Conservation (phyloP, 768 basidiomycete genomes). For the Leccinum arenicola region DNA sequence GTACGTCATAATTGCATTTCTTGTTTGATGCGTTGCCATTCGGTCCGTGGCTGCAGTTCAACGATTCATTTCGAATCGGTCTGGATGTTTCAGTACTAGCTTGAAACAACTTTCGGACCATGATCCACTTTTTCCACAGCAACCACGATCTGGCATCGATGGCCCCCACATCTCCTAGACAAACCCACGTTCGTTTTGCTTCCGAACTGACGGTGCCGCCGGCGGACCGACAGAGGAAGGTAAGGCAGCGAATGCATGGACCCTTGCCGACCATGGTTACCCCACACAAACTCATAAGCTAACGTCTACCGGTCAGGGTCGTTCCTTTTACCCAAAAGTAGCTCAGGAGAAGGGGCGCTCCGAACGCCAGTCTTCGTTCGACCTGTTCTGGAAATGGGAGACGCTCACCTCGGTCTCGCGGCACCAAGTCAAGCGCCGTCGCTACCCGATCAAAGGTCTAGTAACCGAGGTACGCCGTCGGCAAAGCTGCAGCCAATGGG, state of each 20-base stretch:
- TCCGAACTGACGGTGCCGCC: slow-evolving; percentile 32
- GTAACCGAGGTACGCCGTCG: slow-evolving; percentile 9
- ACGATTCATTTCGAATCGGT: slow-evolving; percentile 11
- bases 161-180: slow-evolving; percentile 12
- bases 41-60: neutral
- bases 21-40: slow-evolving; percentile 4
- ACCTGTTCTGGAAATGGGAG: slow-evolving; percentile 37
- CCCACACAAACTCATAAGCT: neutral
- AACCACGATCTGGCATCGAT: slow-evolving; percentile 23
- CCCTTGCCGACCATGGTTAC: neutral
- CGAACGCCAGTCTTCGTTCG: slow-evolving; percentile 33
- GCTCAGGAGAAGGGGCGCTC: slow-evolving; percentile 37
- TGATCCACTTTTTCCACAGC: neutral
- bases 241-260: slow-evolving; percentile 12
- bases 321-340: slow-evolving; percentile 38
- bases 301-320: slow-evolving; percentile 13
- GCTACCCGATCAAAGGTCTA: neutral
- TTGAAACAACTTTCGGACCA: neutral
- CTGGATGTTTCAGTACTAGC: neutral
- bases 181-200: slow-evolving; percentile 32
- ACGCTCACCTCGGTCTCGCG: slow-evolving; percentile 26
- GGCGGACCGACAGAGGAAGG: slow-evolving; percentile 32
- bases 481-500: neutral
- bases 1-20: slow-evolving; percentile 12
- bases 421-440: neutral